phyloP scores from a whole-genome alignment of 257 asterid genomes.

The Petunia axillaris region DNA sequence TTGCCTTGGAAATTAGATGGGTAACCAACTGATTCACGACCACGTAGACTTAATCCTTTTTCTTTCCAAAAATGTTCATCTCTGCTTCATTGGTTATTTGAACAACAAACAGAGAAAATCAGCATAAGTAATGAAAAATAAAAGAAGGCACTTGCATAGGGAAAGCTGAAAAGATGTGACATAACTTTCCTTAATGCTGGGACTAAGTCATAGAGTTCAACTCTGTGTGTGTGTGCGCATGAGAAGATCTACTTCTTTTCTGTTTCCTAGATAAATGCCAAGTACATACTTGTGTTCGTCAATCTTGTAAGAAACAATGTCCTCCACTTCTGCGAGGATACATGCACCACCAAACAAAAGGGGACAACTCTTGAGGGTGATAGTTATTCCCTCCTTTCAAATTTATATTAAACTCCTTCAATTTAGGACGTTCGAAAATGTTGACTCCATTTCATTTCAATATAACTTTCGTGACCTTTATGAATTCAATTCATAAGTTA shows the following conservation, averaged over 20 bases:
- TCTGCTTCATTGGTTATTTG: neutral
- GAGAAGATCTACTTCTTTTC: neutral
- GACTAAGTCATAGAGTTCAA: neutral
- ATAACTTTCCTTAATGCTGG: neutral
- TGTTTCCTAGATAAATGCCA: neutral
- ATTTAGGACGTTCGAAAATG: neutral
- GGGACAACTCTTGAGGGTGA: neutral
- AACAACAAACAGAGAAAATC: conserved; percentile 15
- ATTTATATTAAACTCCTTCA: conserved; percentile 13
- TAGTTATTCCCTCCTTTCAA: neutral
- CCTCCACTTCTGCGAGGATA: neutral
- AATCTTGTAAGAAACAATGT: neutral
- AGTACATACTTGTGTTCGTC: neutral
- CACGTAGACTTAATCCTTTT: conserved; percentile 1
- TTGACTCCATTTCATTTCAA: neutral
- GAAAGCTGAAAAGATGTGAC: neutral
- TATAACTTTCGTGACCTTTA: neutral
- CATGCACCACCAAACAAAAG: neutral
- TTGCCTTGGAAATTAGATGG: neutral
- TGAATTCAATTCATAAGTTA: neutral
- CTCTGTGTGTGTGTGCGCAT: neutral
- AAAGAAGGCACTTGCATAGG: neutral
- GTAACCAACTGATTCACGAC: neutral
- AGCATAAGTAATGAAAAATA: neutral
- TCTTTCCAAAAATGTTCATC: neutral